Base-by-base conservation (phyloP, 106 monocot species). In the Acorus calamus region DNA sequence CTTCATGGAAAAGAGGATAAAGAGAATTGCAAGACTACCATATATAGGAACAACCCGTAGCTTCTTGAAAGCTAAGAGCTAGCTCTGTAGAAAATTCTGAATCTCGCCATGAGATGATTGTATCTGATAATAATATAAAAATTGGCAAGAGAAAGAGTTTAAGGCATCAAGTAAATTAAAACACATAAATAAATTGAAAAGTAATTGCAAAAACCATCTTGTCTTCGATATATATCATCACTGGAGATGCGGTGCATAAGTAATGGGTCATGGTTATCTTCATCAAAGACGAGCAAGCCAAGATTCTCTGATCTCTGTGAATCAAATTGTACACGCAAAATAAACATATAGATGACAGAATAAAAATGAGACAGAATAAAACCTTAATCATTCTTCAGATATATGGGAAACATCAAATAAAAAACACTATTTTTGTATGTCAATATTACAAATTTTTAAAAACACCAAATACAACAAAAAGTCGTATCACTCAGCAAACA, bases 51-150 rank as follows among this genome's bases (percentile, higher is more conserved):
- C 94, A 94, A 61, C 86, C 89, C 3, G 84, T 75, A 68, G 94
- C 74, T 69, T 94, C 94, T 63, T 94, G 89, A 73, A 94, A 94
- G 73, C 94, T 94, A 56, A 94, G 81, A 69, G 94, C 94, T 66
- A 89, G 78, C 56, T 94, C 94, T 11, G 84, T 84, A 46, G 81
- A 79, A 47, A 71, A 58, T 52, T 89, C 82, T 69, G 77, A 71
- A 77, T 89, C 94, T 68, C 86, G 66, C 94, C 94, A 94, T n/a
- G 89, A 89, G 47, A 94, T 94, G 41, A 94, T 94, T 46, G 94
- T 94, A 49, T 94, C 89, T 94, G 62, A 6, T 72, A 56, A 73
- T 42, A 70, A 62, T n/a, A 54, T 47, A 53, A 13, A 10, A 62
- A 69, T 44, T 2, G 47, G 11, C 7, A 44, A 46, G 0, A 61